Percentiles rank a stretch among this genome's conserved stretches.
Evolutionary conservation across 306 rosid genomes (phyloP).

Genomic region (cucumber (Cucumis sativus)): Cucumber_9930_V3 NC_026660.2:14701001-14701500

Average conservation of each 20-base stretch:
- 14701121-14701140: not conserved
- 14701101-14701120: not conserved
- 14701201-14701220: not conserved
- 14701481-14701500: conserved; percentile 5
- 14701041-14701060: not conserved
- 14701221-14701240: conserved; percentile 3
- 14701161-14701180: not conserved
- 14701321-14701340: not conserved
- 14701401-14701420: not conserved
- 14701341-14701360: conserved; percentile 4
- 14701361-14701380: conserved; percentile 5
- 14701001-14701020: not conserved
- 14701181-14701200: not conserved
- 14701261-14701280: conserved; percentile 1
- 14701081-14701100: conserved; percentile 9
- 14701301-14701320: not conserved
- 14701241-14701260: not conserved
- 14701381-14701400: not conserved
- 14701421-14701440: not conserved
- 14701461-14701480: not conserved
- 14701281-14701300: not conserved
- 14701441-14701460: not conserved
- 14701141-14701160: not conserved
- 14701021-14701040: conserved; percentile 2
- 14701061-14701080: conserved; percentile 14